Percentiles rank a stretch among this genome's conserved stretches.
These are phyloP conservation scores for Ustilago cynodontis DNA, from an alignment of 1,284 basidiomycete species.

Conservation along the genomic window DNA sequence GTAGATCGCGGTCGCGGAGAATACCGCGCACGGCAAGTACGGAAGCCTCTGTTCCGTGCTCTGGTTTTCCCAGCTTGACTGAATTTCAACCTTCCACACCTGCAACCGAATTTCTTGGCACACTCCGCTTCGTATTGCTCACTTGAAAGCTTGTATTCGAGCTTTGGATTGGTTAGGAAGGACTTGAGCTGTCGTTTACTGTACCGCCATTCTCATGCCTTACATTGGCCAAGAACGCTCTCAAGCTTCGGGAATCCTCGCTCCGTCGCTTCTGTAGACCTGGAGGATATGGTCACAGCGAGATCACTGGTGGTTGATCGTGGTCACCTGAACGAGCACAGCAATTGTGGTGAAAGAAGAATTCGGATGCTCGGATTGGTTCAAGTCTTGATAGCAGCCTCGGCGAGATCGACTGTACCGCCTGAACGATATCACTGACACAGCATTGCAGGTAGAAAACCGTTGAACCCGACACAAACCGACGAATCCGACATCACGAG, in stretches of 20 bases:
- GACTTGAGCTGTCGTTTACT: slow-evolving; percentile 5
- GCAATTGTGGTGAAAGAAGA: no score
- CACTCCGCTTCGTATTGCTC: background rate
- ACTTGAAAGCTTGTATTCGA: background rate
- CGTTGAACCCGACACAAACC: slow-evolving; percentile 9
- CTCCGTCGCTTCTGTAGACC: no score
- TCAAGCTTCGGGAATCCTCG: slow-evolving; percentile 1
- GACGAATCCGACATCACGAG: background rate
- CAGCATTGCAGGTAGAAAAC: background rate
- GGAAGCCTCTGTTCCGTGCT: slow-evolving; percentile 12
- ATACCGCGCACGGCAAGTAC: background rate
- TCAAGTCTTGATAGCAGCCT: background rate
- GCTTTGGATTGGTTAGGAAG: background rate
- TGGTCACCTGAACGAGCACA: slow-evolving; percentile 2
- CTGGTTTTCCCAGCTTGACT: slow-evolving; percentile 4
- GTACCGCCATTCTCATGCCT: background rate
- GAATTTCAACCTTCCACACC: background rate
- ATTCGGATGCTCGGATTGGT: slow-evolving; percentile 12
- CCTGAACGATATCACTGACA: no score
- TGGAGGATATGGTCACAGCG: no score
- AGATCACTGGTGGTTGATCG: no score
- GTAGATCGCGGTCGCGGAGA: background rate
- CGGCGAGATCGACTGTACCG: background rate
- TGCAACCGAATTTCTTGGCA: slow-evolving; percentile 28
- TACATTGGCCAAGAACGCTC: background rate